Base-by-base conservation (phyloP, 2,329 filamentous ascomycete species). In the Volutella citrinella region DNA sequence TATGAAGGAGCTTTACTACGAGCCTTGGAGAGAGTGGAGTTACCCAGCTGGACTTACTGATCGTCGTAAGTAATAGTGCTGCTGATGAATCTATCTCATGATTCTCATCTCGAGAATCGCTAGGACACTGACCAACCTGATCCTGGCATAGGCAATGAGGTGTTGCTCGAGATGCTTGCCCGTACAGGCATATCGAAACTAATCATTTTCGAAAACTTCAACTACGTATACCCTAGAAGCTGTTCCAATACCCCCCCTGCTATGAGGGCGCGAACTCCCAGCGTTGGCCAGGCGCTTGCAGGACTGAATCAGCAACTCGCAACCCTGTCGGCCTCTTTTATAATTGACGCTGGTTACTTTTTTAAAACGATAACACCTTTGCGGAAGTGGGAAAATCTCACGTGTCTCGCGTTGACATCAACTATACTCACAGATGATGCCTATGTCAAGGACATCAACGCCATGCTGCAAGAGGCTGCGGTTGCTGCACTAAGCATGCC, bases 1-100 rank as follows among this genome's bases (percentile, higher is more conserved):
- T n/a, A n/a, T n/a, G n/a, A n/a, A 54, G 43, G 53, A 63, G 45
- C 36, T 65, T 36, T 46, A 57, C 39, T 64, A 59, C 43, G 56
- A 63, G 47, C 59, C 59, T 35, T 61, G 56, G 56, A 57, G 52
- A 33, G 49, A 57, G 45, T 58, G 47, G 46, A 26, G 15, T 18
- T 25, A 34, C 13, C 39, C 46, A 29, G n/a, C 14, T 27, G 24
- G 29, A n/a, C 11, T 5, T n/a, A 50, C 50, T 27, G 55, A 55
- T 43, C 15, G 34, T 50, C 13, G 48, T 55, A 34, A 52, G 51
- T 56, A 11, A 17, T 34, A 7, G 10, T 21, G 19, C 22, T 24
- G 10, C 18, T 13, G n/a, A 10, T 23, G 19, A 21, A 9, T 10
- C 7, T 7, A 11, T 19, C 28, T 16, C 10, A 17, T 25, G 18